A percentile compares a stretch with the other conserved stretches of the same genome.
phyloP scores from a whole-genome alignment of 2,329 filamentous ascomycete genomes.

The Penicillium psychrosexuale region DNA sequence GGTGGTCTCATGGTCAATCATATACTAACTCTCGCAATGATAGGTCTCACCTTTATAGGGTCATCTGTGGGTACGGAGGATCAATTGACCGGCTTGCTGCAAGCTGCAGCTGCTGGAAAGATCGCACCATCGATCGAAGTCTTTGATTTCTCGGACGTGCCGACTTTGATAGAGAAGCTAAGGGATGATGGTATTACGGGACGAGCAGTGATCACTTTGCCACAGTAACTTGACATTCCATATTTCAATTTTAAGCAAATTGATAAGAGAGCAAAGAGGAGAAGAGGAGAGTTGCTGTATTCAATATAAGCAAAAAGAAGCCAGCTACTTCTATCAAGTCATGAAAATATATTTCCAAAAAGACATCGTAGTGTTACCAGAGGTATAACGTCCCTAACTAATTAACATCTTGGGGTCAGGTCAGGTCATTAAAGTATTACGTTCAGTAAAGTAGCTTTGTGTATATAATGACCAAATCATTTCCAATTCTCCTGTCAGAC shows the following conservation, averaged over 20 bases:
- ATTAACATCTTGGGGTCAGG: too few relatives aligned
- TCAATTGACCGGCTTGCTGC: constrained; percentile 19
- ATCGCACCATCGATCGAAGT: constrained; percentile 20
- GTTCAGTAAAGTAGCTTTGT: too few relatives aligned
- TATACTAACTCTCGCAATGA: background rate
- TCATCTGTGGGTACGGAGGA: constrained; percentile 25
- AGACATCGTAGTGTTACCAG: too few relatives aligned
- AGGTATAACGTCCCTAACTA: too few relatives aligned
- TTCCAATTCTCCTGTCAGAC: too few relatives aligned
- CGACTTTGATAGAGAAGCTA: constrained; percentile 14
- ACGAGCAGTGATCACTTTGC: constrained; percentile 21
- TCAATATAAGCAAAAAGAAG: too few relatives aligned
- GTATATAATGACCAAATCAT: too few relatives aligned
- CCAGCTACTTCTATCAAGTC: too few relatives aligned
- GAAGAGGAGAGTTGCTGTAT: too few relatives aligned
- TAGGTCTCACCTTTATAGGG: constrained; percentile 22
- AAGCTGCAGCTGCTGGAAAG: constrained; percentile 15
- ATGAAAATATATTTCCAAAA: too few relatives aligned
- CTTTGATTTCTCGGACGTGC: constrained; percentile 17
- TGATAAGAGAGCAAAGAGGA: too few relatives aligned
- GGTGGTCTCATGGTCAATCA: background rate
- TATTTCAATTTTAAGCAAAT: background rate
- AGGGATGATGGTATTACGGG: constrained; percentile 18
- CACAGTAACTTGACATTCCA: background rate
- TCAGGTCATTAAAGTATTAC: too few relatives aligned